Base-by-base conservation (phyloP, 2,329 filamentous ascomycete genomes). In the Fusarium nodosum region DNA sequence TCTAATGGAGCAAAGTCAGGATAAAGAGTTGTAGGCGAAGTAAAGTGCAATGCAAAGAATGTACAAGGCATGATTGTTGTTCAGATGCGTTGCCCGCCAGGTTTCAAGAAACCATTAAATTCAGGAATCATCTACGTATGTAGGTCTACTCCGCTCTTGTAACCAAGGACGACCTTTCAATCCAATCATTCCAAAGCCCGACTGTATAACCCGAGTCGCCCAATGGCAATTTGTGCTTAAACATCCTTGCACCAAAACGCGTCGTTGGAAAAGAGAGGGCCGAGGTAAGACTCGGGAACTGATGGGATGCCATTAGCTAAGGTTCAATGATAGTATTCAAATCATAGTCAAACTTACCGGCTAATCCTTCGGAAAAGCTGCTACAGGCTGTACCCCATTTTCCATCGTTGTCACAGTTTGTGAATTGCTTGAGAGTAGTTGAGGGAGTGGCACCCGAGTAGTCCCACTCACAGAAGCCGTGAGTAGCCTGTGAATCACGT, bases 381-480 rank as follows among this genome's bases (percentile, higher is more conserved):
- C 62, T 56, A 13, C 62, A 65, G 1, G 60, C 41, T 0, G 41
- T 39, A 16, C 53, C 53, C 62, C 62, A 65, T 5, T 39, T 39
- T 5, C 33, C 15, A 18, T 65, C 62, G 13, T 65, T 65, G 11
- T 65, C 62, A 4, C 62, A 65, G 36, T 65, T 65, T 36, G 59
- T 64, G 26, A 51, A 65, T 39, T 65, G 20, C 13, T 59, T 56
- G 2, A 3, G 5, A 18, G 34, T 42, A 0, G 57, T 20, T 0
- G 10, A 13, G 5, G 58, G 58, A 1, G 33, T 6, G 11, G n/a
- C 12, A 5, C 48, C 46, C 2, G 46, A 47, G 9, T 65, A 65
- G 46, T 65, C 58, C 62, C 62, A 65, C 46, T 65, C 60, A 22
- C 62, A 65, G 36, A 28, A 60, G 16, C 46, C 46, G n/a, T 65